These are phyloP conservation scores for Candida railenensis DNA, from an alignment of 805 yeast species.

Conservation along the genomic window DNA sequence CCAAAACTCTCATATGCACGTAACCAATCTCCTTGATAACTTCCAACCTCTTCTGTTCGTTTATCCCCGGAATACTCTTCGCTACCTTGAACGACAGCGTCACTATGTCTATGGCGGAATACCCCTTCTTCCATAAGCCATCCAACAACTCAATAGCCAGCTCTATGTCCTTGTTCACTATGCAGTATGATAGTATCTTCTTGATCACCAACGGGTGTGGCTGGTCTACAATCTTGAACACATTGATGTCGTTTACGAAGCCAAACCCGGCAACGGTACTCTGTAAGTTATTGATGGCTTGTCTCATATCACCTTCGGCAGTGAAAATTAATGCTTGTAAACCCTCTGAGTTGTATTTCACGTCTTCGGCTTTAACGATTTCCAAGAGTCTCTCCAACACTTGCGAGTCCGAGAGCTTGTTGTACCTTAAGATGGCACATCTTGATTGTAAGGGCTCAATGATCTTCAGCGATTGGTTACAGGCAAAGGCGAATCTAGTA, in stretches of 20 bases:
- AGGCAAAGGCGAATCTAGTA: slow-evolving; percentile 97
- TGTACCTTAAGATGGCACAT: slow-evolving; percentile 89
- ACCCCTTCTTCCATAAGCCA: slow-evolving; percentile 84
- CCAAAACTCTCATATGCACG: slow-evolving; percentile 87
- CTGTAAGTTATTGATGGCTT: slow-evolving; percentile 91
- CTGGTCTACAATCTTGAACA: slow-evolving; percentile 91
- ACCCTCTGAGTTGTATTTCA: slow-evolving; percentile 85
- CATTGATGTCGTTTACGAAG: slow-evolving; percentile 86
- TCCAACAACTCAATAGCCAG: slow-evolving; percentile 63
- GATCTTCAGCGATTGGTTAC: slow-evolving; percentile 91
- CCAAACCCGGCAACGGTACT: slow-evolving; percentile 94
- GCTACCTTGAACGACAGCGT: slow-evolving; percentile 88
- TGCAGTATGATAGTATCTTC: slow-evolving; percentile 51
- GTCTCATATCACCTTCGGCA: slow-evolving; percentile 99
- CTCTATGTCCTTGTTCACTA: slow-evolving; percentile 50
- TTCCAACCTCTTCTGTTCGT: slow-evolving; percentile 70
- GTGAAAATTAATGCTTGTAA: slow-evolving; percentile 89
- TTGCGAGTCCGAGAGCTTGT: slow-evolving; percentile 79
- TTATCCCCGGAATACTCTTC: slow-evolving; percentile 66
- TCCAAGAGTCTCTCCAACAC: slow-evolving; percentile 74
- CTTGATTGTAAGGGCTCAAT: slow-evolving; percentile 96
- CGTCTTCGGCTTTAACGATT: slow-evolving; percentile 65
- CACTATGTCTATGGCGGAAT: slow-evolving; percentile 89
- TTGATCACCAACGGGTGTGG: slow-evolving; percentile 90
- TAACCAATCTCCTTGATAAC: slow-evolving; percentile 85